Evolutionary conservation across 225 moss, liverwort and hornwort genomes (phyloP), one percentile per base, ranked within the genome.

Genomic region (Straminergon stramineum): DNA sequence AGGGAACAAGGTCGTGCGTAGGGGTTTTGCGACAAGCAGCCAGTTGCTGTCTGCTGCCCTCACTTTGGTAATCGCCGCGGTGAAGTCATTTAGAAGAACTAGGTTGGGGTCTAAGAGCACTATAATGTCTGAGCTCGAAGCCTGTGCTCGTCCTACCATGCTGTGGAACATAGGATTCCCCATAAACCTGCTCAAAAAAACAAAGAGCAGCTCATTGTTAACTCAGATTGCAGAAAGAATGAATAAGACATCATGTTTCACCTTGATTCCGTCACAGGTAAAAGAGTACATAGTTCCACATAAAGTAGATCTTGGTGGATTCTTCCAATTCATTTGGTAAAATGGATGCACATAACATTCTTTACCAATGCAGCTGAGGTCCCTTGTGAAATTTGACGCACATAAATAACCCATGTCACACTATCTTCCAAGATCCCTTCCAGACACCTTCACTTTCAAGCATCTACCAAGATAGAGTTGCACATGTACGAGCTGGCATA

Each of bases 151-250:
- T 71, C 90, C 91, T 56, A 99, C 83, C 96, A 99, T 97, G 93
- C 94, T 96, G 93, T 97, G 97, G 84, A 99, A 99, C 93, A 99
- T 92, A 53, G 97, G 95, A 81, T 92, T 94, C 45, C 99, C 97
- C 92, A 93, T 91, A 88, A 96, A 99, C 90, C 99, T 99, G 98
- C 94, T 87, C 61, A 48, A 73, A 83, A 86, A 78, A 86, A 84
- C 81, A 87, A 71, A 66, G 69, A 56, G 57, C 21, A 87, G 16
- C 81, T 81, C 61, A 39, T 22, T 61, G 26, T 76, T 35, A 88
- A 64, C 57, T 89, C 78, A 48, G 85, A 67, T 69, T 89, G 61
- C 69, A 85, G 77, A 84, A 66, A 37, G 28, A 45, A 58, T 35
- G 16, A 67, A 88, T 60, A 71, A 88, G 74, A 58, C 57, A 79